These are phyloP conservation scores for Roridomyces roridus DNA, from an alignment of 768 basidiomycete species.

Conservation along the genomic window DNA sequence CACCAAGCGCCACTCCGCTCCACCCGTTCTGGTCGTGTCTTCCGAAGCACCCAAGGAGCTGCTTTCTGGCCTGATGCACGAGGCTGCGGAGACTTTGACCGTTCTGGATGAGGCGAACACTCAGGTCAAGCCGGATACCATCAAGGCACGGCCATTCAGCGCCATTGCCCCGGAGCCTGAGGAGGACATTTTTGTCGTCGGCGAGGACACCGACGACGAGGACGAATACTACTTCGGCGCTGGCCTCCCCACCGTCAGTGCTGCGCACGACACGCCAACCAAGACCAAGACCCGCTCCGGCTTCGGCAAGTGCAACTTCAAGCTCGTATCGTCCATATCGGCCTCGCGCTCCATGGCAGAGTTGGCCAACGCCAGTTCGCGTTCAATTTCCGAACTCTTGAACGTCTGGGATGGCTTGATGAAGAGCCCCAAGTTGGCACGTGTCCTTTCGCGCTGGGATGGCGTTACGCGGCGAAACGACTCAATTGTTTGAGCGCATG, in stretches of 20 bases:
- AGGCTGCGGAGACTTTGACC: slow-evolving; percentile 5
- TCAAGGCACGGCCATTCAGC: not conserved
- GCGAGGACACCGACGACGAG: not conserved
- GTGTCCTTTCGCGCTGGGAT: slow-evolving; percentile 8
- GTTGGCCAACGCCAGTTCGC: slow-evolving; percentile 14
- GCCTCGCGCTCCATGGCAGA: slow-evolving; percentile 13
- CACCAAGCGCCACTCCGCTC: slow-evolving; percentile 4
- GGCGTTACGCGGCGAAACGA: slow-evolving; percentile 6
- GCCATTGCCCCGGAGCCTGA: not conserved
- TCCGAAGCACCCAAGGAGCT: not conserved
- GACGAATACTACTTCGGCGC: not conserved
- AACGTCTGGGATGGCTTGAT: slow-evolving; percentile 7
- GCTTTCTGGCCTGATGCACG: not conserved
- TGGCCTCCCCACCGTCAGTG: not conserved
- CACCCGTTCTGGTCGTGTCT: slow-evolving; percentile 4
- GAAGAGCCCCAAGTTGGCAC: slow-evolving; percentile 1
- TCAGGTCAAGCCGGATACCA: not conserved
- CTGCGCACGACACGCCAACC: not conserved
- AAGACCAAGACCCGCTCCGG: not conserved
- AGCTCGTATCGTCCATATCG: slow-evolving; percentile 16
- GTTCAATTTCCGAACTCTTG: slow-evolving; percentile 13
- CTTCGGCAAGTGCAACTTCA: not conserved
- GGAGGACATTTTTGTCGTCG: not conserved
- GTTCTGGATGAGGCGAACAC: not conserved
- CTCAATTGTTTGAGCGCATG: not conserved